Evolutionary conservation across 2,329 filamentous ascomycete genomes (phyloP).

Genomic region (Myriangium duriaei): DNA sequence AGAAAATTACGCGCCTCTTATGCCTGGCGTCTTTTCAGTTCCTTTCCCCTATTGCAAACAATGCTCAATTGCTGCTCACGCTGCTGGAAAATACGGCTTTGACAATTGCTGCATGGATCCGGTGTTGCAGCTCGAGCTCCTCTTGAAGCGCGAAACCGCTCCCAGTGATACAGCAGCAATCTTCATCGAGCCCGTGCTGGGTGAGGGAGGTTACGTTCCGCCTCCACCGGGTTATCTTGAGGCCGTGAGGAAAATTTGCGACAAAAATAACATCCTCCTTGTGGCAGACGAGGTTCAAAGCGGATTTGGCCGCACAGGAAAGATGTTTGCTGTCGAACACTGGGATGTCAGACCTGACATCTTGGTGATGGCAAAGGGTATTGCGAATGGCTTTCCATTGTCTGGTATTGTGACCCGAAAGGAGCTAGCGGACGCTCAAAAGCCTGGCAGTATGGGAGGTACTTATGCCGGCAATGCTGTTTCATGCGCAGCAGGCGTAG

Average conservation of each 20-base stretch:
- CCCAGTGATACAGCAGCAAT: constrained; percentile 26
- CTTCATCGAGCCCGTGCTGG: constrained; percentile 25
- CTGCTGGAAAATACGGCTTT: constrained; percentile 21
- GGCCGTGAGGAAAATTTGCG: constrained; percentile 29
- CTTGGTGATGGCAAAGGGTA: constrained; percentile 27
- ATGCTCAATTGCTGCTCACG: constrained; percentile 21
- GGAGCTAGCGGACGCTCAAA: constrained; percentile 27
- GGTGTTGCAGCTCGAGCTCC: constrained; percentile 22
- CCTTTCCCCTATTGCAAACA: constrained; percentile 29
- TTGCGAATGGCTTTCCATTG: constrained; percentile 17
- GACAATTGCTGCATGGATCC: constrained; percentile 30
- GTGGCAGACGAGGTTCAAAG: constrained; percentile 33
- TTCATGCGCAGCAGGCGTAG: constrained; percentile 25
- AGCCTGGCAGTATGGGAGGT: constrained; percentile 26
- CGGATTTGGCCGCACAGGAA: constrained; percentile 32
- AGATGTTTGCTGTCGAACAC: constrained; percentile 33
- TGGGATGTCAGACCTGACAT: constrained; percentile 32
- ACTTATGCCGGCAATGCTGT: constrained; percentile 28
- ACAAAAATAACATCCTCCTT: constrained; percentile 32
- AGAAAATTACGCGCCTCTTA: constrained; percentile 23
- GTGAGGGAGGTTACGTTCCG: constrained; percentile 27
- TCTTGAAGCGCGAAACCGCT: constrained; percentile 25
- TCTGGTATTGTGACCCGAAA: constrained; percentile 19
- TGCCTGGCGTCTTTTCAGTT: constrained; percentile 27
- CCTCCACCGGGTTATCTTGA: constrained; percentile 22